phyloP scores from a whole-genome alignment of 257 asterid species.

The Solanum appendiculatum region DNA sequence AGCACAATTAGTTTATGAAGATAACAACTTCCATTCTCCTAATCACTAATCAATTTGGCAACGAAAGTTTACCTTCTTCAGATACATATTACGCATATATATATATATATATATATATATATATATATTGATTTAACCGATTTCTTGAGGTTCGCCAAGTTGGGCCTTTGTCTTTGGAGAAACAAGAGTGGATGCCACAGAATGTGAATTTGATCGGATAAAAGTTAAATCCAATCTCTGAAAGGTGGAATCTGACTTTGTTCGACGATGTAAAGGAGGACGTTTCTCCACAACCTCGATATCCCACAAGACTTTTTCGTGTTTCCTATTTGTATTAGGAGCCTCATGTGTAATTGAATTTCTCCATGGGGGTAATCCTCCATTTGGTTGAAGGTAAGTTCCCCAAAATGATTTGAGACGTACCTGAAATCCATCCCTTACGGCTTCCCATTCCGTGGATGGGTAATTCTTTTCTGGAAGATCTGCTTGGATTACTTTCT shows the following conservation, averaged over 20 bases:
- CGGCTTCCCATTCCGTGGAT: constrained; percentile 58
- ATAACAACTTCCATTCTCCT: background rate
- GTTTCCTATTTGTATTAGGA: constrained; percentile 27
- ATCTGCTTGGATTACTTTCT: constrained; percentile 36
- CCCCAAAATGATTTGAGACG: constrained; percentile 48
- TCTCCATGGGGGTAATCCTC: constrained; percentile 77
- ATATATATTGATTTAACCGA: background rate
- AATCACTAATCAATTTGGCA: background rate
- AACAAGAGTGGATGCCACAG: background rate
- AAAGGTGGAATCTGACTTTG: constrained; percentile 8
- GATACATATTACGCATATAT: too few species aligned
- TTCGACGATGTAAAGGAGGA: background rate
- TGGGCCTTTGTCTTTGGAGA: background rate
- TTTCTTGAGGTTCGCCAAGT: background rate
- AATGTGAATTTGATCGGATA: background rate
- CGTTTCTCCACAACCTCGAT: constrained; percentile 54
- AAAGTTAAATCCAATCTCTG: background rate
- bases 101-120: too few species aligned
- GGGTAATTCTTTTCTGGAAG: constrained; percentile 21
- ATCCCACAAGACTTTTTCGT: constrained; percentile 61
- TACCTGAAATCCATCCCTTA: constrained; percentile 76
- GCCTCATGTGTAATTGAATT: constrained; percentile 58
- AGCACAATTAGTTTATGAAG: background rate
- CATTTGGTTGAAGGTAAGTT: constrained; percentile 44
- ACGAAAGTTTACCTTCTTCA: background rate